Evolutionary conservation across 805 yeast genomes (phyloP).

Genomic region (Kodamaea fukazawae): DNA sequence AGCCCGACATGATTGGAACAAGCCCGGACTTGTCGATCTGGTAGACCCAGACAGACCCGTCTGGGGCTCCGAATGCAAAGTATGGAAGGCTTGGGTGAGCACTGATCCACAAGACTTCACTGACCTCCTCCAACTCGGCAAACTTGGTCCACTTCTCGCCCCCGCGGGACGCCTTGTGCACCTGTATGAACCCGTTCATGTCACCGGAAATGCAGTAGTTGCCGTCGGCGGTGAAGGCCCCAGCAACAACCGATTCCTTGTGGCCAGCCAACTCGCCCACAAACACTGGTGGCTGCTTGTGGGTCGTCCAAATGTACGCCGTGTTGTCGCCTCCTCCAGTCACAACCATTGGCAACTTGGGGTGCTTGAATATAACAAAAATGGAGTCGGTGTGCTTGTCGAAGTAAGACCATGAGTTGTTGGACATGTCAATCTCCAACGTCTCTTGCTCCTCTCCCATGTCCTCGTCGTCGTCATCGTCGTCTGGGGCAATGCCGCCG

Average conservation of each 20-base stretch:
- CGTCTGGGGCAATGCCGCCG: conserved; percentile 30
- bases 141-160: conserved; percentile 80
- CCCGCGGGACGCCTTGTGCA: conserved; percentile 66
- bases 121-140: conserved; percentile 78
- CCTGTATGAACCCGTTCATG: conserved; percentile 84
- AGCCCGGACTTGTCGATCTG: conserved; percentile 56
- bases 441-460: conserved; percentile 46
- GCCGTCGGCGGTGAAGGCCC: conserved; percentile 83
- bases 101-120: conserved; percentile 81
- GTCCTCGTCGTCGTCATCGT: conserved; percentile 38
- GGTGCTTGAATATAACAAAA: conserved; percentile 79
- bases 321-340: conserved; percentile 94
- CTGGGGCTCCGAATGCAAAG: conserved; percentile 89
- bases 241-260: conserved; percentile 82
- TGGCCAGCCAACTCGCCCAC: conserved; percentile 78
- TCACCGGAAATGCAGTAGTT: conserved; percentile 82
- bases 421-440: conserved; percentile 80
- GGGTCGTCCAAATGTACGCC: conserved; percentile 91
- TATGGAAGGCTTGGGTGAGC: conserved; percentile 76
- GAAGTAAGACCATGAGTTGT: conserved; percentile 86
- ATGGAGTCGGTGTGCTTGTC: conserved; percentile 89
- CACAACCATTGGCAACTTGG: conserved; percentile 78
- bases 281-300: conserved; percentile 76
- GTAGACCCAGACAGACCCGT: conserved; percentile 94
- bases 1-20: conserved; percentile 74